These are phyloP conservation scores for Penicillium lividum DNA, from an alignment of 495 filamentous ascomycete genomes.

Conservation along the genomic window DNA sequence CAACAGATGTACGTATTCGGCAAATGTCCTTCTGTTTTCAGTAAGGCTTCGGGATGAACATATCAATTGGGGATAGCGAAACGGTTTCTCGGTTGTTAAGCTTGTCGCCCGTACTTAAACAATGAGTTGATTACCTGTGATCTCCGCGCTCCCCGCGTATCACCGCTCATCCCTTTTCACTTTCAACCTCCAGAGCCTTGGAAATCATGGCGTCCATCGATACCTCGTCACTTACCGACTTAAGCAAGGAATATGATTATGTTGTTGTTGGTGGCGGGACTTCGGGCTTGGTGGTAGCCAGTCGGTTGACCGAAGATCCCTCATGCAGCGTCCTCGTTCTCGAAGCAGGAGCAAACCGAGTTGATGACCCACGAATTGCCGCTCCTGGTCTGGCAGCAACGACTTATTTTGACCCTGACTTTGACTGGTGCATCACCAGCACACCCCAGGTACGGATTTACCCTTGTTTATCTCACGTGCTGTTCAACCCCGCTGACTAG, in stretches of 20 bases:
- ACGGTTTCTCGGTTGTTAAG: background rate
- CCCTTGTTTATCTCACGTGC: background rate
- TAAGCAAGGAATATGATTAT: slow-evolving; percentile 8
- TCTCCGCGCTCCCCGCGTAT: background rate
- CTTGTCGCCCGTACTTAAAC: background rate
- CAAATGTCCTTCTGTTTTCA: background rate
- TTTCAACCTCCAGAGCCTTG: background rate
- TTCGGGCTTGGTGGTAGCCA: slow-evolving; percentile 3
- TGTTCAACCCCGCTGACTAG: background rate
- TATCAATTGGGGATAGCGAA: background rate
- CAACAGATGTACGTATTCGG: background rate
- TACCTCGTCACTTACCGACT: slow-evolving; percentile 4
- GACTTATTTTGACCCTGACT: slow-evolving; percentile 44
- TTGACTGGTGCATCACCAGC: slow-evolving; percentile 55
- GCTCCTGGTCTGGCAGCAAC: slow-evolving; percentile 42
- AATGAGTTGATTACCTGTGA: background rate
- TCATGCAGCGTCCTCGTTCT: slow-evolving; percentile 36
- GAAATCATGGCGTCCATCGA: slow-evolving; percentile 3
- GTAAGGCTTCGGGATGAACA: background rate
- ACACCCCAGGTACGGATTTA: slow-evolving; percentile 41
- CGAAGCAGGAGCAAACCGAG: slow-evolving; percentile 49
- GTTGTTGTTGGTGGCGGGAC: slow-evolving; percentile 18
- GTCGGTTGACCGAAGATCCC: background rate
- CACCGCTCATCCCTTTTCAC: background rate
- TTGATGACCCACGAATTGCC: slow-evolving; percentile 40